phyloP scores from a whole-genome alignment of 805 yeast species.

The Scheffersomyces coipomensis region DNA sequence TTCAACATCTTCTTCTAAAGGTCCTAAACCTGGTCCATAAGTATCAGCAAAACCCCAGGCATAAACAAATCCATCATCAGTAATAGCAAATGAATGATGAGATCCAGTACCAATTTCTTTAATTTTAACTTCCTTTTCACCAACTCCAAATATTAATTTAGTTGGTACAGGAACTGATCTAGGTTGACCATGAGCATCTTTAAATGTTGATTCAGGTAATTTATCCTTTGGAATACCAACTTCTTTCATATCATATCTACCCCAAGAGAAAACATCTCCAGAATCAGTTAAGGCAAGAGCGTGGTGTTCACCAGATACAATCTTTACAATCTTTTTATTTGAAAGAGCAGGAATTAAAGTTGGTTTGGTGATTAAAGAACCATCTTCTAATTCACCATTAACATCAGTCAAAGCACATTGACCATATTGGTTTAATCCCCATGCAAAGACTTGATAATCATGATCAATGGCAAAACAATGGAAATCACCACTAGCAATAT shows the following conservation, averaged over 20 bases:
- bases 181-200: constrained; percentile 75
- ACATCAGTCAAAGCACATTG: constrained; percentile 77
- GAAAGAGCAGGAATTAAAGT: constrained; percentile 66
- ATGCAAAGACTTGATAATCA: constrained; percentile 68
- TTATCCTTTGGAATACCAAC: constrained; percentile 70
- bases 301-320: constrained; percentile 96
- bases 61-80: constrained; percentile 79
- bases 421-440: constrained; percentile 98
- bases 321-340: constrained; percentile 52
- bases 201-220: constrained; percentile 71
- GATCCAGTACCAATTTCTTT: constrained; percentile 74
- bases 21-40: constrained; percentile 94
- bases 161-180: constrained; percentile 89
- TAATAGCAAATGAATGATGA: constrained; percentile 87
- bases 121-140: constrained; percentile 29
- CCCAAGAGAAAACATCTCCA: constrained; percentile 82
- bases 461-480: constrained; percentile 90
- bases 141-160: constrained; percentile 41
- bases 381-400: constrained; percentile 76
- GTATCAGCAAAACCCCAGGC: constrained; percentile 99
- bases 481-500: constrained; percentile 90
- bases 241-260: constrained; percentile 92
- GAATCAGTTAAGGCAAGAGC: constrained; percentile 68
- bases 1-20: constrained; percentile 83
- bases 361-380: constrained; percentile 76